These are phyloP conservation scores for Trichoderma virens DNA, from an alignment of 495 filamentous ascomycete species.

Conservation along the genomic window DNA sequence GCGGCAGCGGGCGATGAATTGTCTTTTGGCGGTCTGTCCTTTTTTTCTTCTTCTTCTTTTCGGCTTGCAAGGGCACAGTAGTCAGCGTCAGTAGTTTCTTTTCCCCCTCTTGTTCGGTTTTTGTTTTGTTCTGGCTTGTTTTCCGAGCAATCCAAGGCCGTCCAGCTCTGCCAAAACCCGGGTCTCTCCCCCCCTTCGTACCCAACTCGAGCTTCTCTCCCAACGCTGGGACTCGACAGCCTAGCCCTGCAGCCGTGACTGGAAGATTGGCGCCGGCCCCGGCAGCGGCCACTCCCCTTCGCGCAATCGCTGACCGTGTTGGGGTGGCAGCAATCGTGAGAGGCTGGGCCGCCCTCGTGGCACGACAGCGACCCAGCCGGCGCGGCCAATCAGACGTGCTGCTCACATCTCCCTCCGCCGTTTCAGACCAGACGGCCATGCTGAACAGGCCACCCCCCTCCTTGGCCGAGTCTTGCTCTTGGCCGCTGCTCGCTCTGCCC, in stretches of 20 bases:
- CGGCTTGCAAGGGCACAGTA: too few species aligned
- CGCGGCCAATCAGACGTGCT: conserved; percentile 3
- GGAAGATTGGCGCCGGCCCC: neutral
- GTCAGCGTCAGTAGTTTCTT: too few species aligned
- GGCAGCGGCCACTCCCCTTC: neutral
- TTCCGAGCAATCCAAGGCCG: neutral
- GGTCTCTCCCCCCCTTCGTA: neutral
- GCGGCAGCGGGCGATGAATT: neutral
- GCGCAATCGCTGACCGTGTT: neutral
- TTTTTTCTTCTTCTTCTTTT: neutral
- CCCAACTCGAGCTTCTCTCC: conserved; percentile 1
- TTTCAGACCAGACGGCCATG: conserved; percentile 2
- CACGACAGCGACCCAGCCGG: neutral
- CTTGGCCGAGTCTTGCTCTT: neutral
- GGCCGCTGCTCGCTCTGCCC: neutral
- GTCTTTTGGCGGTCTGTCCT: neutral
- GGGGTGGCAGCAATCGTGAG: neutral
- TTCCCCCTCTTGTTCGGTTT: too few species aligned
- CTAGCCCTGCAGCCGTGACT: conserved; percentile 1
- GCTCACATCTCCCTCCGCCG: conserved; percentile 6
- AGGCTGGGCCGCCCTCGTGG: conserved; percentile 3
- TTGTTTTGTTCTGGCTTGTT: too few species aligned
- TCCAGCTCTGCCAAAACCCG: too few species aligned
- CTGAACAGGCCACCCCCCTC: neutral
- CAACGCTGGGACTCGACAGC: neutral